Base-by-base conservation (phyloP, 108 stramenopile genomes). In the Skeletonema marinoi region DNA sequence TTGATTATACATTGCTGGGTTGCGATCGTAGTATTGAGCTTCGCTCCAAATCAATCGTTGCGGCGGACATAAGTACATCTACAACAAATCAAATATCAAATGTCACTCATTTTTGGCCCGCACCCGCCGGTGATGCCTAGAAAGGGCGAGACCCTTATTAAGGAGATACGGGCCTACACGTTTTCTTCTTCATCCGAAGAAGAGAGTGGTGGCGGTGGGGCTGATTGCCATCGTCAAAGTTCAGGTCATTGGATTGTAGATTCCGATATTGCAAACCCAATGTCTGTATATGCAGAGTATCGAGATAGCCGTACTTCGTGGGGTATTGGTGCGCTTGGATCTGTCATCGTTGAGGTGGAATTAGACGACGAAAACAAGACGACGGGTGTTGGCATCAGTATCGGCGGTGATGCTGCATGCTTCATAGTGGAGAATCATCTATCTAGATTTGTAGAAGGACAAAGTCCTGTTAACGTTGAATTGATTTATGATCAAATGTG, bases 401-500 rank as follows among this genome's bases (percentile, higher is more conserved):
- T 88, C 35, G 89, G 89, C n/a, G 89, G 89, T 29, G 86, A 85
- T 30, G 81, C 89, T 9, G 89, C 87, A 5, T 87, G 86, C 60
- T 87, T 77, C 61, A 81, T 90, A 32, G 64, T 90, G 6, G 89
- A 90, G 68, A 74, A 87, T 62, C 89, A 90, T 56, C 59, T 90
- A 21, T 46, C 74, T 6, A 61, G 86, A 3, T 88, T 88, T 50
- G 89, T 86, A 14, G 86, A 88, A 51, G 86, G 88, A 50, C 78
- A 83, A 68, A 81, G 87, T 74, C 88, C 88, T 7, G 13, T 38
- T 3, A 88, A 90, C 68, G 88, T 90, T n/a, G 89, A 90, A 54
- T 64, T 88, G 50, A 88, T 90, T n/a, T 90, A 86, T 88, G 88
- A 90, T 79, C 86, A 87, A 51, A 88, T 88, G 86, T 90, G 71